Percentiles rank a stretch among this genome's conserved stretches.
These are phyloP conservation scores for Allantophomopsis lycopodina DNA, from an alignment of 2,329 filamentous ascomycete species.

Conservation along the genomic window DNA sequence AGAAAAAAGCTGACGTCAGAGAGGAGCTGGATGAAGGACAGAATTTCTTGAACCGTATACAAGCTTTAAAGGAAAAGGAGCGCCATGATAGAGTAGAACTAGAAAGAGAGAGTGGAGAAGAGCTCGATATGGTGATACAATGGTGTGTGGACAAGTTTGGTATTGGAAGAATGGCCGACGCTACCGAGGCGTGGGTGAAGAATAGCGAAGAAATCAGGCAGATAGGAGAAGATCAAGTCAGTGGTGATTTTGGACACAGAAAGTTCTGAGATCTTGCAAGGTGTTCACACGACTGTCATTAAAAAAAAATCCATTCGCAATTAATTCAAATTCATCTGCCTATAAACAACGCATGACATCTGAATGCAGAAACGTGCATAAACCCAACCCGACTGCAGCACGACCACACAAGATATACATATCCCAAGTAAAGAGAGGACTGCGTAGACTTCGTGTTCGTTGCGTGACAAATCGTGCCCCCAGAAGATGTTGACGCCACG, in stretches of 20 bases:
- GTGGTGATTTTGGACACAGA: not conserved
- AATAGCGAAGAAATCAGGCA: not conserved
- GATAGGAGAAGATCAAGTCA: constrained; percentile 1
- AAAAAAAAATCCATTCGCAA: too few species aligned
- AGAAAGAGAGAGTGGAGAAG: constrained; percentile 18
- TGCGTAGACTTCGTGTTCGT: constrained; percentile 4
- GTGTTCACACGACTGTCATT: too few species aligned
- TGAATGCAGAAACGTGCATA: too few species aligned
- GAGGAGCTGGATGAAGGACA: not conserved
- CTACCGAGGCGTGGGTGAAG: constrained; percentile 10
- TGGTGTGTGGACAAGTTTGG: constrained; percentile 30
- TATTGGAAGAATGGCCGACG: constrained; percentile 24
- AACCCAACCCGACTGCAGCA: too few species aligned
- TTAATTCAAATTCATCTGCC: too few species aligned
- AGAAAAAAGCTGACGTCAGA: not conserved
- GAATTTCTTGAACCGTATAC: constrained; percentile 17
- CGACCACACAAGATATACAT: too few species aligned
- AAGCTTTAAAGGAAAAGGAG: constrained; percentile 17
- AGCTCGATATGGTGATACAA: constrained; percentile 24
- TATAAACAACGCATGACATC: too few species aligned
- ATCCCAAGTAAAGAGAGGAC: not conserved
- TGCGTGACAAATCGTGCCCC: constrained; percentile 11
- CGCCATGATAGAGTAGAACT: not conserved
- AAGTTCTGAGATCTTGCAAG: not conserved
- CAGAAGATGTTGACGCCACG: constrained; percentile 12